Conservation (phyloP, 83 land plant genomes). For the Thuja plicata region DNA sequence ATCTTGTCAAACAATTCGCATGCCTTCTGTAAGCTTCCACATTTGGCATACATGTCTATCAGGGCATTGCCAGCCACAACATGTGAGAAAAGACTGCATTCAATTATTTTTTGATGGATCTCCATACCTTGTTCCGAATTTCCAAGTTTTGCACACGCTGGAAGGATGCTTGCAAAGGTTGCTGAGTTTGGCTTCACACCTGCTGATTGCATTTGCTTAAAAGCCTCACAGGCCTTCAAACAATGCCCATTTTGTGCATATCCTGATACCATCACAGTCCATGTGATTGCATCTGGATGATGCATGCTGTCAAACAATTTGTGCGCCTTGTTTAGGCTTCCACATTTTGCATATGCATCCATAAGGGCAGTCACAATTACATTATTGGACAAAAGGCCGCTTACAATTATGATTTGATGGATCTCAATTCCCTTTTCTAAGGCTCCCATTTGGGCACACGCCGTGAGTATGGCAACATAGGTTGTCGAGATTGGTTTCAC, state of each 20-base stretch:
- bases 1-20: slow-evolving; percentile 25
- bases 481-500: slow-evolving; percentile 45
- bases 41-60: slow-evolving; percentile 28
- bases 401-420: slow-evolving; percentile 39
- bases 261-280: slow-evolving; percentile 58
- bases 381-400: slow-evolving; percentile 18
- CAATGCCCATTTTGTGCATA: slow-evolving; percentile 50
- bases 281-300: slow-evolving; percentile 42
- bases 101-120: slow-evolving; percentile 25
- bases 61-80: slow-evolving; percentile 36
- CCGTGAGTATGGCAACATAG: slow-evolving; percentile 53
- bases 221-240: slow-evolving; percentile 29
- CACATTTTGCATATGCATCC: slow-evolving; percentile 69
- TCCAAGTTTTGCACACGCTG: slow-evolving; percentile 24
- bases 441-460: slow-evolving; percentile 47
- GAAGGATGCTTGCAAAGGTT: slow-evolving; percentile 34
- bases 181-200: slow-evolving; percentile 49
- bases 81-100: slow-evolving; percentile 17
- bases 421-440: slow-evolving; percentile 43
- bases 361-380: slow-evolving; percentile 41
- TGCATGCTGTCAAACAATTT: slow-evolving; percentile 38
- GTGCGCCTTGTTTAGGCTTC: slow-evolving; percentile 34
- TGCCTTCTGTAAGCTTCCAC: slow-evolving; percentile 21
- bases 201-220: slow-evolving; percentile 30
- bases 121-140: slow-evolving; percentile 10